Evolutionary conservation across 305 asterid species (phyloP), one percentile per base, ranked within the genome.

Genomic region (Fraxinus greggii): DNA sequence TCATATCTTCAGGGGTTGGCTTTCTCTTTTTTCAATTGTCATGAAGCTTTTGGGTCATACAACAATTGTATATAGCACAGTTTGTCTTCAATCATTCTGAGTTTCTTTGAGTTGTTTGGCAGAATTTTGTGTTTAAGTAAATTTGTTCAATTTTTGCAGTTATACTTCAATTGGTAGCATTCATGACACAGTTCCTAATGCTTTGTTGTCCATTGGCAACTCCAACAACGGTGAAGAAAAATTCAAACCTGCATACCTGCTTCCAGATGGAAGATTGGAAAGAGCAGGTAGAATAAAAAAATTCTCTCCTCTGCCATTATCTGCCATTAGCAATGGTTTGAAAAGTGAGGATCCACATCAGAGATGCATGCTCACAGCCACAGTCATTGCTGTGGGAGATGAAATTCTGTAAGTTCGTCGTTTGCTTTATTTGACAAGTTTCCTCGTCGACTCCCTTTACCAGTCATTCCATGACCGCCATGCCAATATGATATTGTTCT

Each of bases 111-210:
- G 48, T 59, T 26, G 38, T 45, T 45, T 56, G 76, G 59, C 36
- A 67, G 29, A 29, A 28, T 29, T 15, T 67, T 26, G 29, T 26
- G 32, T 48, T 72, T 6, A 17, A 4, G 36, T 73, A 28, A 63
- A 79, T 31, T 78, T 38, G n/a, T 35, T 72, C 8, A n/a, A 51
- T 84, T 35, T 33, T 45, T 87, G 88, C 92, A 96, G 98, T 76
- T 96, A 96, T 79, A 95, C 99, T 77, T 95, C 99, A 76, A 91
- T 95, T 83, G 98, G 99, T 82, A 95, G 99, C 91, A 91, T 92
- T 87, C 94, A 93, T 48, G 96, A 93, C 79, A 93, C 98, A 23
- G 91, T 92, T 84, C 98, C 98, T 48, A 94, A 94, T 80, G 92
- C 90, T 69, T 83, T 89, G 75, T 82, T 94, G 89, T 82, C 91